Evolutionary conservation across 306 rosid species (phyloP).

Genomic region (Psophocarpus tetragonolobus): DNA sequence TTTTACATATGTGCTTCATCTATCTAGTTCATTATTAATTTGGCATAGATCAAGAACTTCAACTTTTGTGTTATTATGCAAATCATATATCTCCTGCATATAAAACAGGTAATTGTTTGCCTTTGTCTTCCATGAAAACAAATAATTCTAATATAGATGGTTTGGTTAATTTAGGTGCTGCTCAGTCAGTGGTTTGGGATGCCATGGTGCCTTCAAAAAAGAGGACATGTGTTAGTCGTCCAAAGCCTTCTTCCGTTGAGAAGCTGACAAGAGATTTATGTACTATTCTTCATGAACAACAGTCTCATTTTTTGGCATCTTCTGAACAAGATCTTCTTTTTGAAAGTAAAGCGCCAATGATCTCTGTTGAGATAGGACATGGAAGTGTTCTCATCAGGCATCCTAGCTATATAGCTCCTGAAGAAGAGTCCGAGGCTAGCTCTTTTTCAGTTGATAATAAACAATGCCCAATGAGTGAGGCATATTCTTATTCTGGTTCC

Average conservation of each 20-base stretch:
- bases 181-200: conserved; percentile 94
- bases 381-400: conserved; percentile 96
- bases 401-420: conserved; percentile 79
- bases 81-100: conserved; percentile 1
- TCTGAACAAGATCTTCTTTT: conserved; percentile 94
- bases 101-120: conserved; percentile 1
- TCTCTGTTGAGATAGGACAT: conserved; percentile 98
- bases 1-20: conserved; percentile 16
- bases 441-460: conserved; percentile 85
- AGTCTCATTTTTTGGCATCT: conserved; percentile 80
- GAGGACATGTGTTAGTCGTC: conserved; percentile 84
- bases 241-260: conserved; percentile 91
- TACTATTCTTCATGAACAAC: conserved; percentile 91
- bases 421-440: conserved; percentile 99
- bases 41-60: conserved; percentile 14
- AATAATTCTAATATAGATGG: conserved; percentile 28
- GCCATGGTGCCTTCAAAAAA: conserved; percentile 84
- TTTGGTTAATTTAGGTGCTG: conserved; percentile 67
- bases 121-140: not conserved
- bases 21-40: conserved; percentile 20
- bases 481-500: conserved; percentile 59
- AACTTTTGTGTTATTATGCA: not conserved
- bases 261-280: conserved; percentile 91
- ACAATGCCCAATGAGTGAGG: conserved; percentile 57
- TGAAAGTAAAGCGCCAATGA: conserved; percentile 89